Evolutionary conservation across 805 yeast species (phyloP).

Genomic region (Ogataea ganodermae): DNA sequence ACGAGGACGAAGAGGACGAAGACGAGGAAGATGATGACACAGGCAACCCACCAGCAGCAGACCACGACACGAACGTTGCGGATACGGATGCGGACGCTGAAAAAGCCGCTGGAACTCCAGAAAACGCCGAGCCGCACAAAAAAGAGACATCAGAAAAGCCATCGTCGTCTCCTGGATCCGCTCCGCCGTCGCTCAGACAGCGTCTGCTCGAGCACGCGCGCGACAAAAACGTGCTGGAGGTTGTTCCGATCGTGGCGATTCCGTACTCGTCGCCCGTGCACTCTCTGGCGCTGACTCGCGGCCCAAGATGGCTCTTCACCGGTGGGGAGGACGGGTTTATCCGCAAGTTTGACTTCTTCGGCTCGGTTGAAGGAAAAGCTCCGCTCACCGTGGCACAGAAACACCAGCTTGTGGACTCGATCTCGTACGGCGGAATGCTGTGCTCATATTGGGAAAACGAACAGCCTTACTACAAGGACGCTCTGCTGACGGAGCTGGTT

Average conservation of each 20-base stretch:
- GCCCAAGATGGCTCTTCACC: slow-evolving; percentile 83
- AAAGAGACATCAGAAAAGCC: not conserved
- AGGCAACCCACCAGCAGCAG: slow-evolving; percentile 13
- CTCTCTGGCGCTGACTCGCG: slow-evolving; percentile 72
- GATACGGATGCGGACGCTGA: slow-evolving; percentile 18
- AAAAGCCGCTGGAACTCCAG: slow-evolving; percentile 25
- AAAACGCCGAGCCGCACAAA: slow-evolving; percentile 2
- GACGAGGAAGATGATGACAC: slow-evolving; percentile 28
- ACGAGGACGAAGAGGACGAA: slow-evolving; percentile 12
- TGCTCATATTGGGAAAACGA: slow-evolving; percentile 95
- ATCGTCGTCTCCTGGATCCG: not conserved
- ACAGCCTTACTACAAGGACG: slow-evolving; percentile 63
- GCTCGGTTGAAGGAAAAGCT: slow-evolving; percentile 81
- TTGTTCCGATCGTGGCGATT: slow-evolving; percentile 84
- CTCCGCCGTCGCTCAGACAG: slow-evolving; percentile 18
- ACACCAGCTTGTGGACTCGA: slow-evolving; percentile 84
- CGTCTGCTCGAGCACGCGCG: slow-evolving; percentile 45
- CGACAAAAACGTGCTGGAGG: slow-evolving; percentile 59
- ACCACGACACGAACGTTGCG: slow-evolving; percentile 13
- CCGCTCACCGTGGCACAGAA: slow-evolving; percentile 89
- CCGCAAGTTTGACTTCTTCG: slow-evolving; percentile 82
- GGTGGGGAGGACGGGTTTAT: slow-evolving; percentile 97
- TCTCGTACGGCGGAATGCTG: slow-evolving; percentile 81
- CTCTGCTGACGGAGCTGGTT: slow-evolving; percentile 29
- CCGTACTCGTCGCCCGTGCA: slow-evolving; percentile 81